phyloP scores from a whole-genome alignment of 768 basidiomycete species.

The Lentinula boryana region DNA sequence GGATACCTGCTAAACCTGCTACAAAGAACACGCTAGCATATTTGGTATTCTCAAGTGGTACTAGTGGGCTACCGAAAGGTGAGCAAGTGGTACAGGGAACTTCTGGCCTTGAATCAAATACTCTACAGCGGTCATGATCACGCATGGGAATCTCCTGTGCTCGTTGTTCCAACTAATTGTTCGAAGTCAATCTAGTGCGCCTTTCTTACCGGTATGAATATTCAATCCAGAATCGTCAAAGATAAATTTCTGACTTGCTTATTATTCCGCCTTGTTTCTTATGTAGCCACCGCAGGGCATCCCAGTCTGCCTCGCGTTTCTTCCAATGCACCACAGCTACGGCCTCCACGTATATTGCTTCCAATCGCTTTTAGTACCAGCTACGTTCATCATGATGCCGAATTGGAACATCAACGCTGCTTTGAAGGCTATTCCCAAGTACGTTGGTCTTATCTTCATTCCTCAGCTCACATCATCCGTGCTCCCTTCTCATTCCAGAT shows the following conservation, averaged over 20 bases:
- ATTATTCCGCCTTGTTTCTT: neutral
- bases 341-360: conserved; percentile 52
- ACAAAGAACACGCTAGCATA: conserved; percentile 56
- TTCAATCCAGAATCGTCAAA: no score
- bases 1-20: conserved; percentile 38
- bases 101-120: neutral
- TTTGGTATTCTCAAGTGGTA: conserved; percentile 73
- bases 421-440: conserved; percentile 56
- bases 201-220: conserved; percentile 32
- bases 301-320: conserved; percentile 46
- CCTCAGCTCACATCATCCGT: neutral
- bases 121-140: conserved; percentile 62
- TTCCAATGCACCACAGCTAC: conserved; percentile 67
- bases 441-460: conserved; percentile 12
- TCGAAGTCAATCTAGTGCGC: conserved; percentile 18
- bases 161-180: conserved; percentile 34
- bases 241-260: no score
- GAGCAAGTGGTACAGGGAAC: neutral
- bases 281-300: conserved; percentile 30
- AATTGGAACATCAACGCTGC: conserved; percentile 53
- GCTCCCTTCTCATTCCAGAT: conserved; percentile 28
- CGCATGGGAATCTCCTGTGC: conserved; percentile 56
- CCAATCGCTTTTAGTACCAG: conserved; percentile 37
- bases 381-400: conserved; percentile 48
- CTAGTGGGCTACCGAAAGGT: conserved; percentile 75